A percentile compares a stretch with the other conserved stretches of the same genome.
Conservation (phyloP, 2,329 filamentous ascomycete species). For the Periglandula ipomoeae region DNA sequence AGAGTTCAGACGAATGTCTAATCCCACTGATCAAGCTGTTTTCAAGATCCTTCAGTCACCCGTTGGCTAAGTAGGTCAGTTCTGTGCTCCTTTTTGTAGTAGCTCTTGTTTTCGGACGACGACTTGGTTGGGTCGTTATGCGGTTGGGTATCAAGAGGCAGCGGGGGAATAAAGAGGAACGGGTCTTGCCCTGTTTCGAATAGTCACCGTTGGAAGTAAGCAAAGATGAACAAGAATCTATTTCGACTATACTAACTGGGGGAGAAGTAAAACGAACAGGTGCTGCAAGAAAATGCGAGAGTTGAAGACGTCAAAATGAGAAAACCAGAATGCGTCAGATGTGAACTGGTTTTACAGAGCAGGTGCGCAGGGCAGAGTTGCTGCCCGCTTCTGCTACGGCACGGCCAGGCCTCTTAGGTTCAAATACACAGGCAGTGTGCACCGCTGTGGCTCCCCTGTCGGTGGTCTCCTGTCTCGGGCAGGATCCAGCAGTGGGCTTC, state of each 20-base stretch:
- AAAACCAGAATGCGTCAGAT: not conserved
- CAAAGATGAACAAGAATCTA: slow-evolving; percentile 2
- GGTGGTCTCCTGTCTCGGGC: no score
- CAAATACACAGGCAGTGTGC: no score
- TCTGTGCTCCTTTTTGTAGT: not conserved
- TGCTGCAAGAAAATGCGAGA: not conserved
- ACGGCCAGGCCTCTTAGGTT: no score
- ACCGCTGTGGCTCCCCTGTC: no score
- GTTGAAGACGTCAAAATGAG: not conserved
- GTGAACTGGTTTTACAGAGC: not conserved
- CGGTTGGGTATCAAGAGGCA: slow-evolving; percentile 13
- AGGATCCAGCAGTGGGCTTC: no score
- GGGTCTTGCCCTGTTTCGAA: slow-evolving; percentile 1
- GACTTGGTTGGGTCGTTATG: slow-evolving; percentile 10
- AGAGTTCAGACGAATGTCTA: not conserved
- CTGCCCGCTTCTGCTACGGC: no score
- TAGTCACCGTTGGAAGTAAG: slow-evolving; percentile 4
- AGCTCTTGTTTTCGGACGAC: not conserved
- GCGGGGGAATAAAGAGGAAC: not conserved
- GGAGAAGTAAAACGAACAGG: not conserved
- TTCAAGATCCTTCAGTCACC: not conserved
- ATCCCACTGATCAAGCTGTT: not conserved
- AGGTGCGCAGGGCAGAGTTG: not conserved
- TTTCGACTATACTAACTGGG: slow-evolving; percentile 9
- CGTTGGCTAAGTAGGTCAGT: not conserved